Evolutionary conservation across 805 yeast genomes (phyloP).

Genomic region (Suhomyces sp.): DNA sequence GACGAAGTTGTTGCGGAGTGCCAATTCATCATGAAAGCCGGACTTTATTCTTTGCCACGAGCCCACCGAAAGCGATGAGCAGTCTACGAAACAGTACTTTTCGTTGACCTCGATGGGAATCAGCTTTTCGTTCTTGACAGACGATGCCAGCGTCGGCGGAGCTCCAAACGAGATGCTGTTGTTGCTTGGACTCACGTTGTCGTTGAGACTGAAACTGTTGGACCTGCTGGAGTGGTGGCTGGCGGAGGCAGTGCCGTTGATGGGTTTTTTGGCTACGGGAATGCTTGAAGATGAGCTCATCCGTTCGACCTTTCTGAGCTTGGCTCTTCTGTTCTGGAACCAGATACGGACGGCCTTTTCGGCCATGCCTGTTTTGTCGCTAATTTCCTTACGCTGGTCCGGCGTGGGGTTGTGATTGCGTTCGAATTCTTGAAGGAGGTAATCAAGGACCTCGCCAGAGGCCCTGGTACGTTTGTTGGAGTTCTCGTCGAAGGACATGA

Average conservation of each 20-base stretch:
- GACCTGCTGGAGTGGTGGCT: constrained; percentile 24
- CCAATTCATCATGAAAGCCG: constrained; percentile 48
- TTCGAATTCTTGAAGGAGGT: constrained; percentile 66
- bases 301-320: constrained; percentile 64
- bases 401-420: constrained; percentile 75
- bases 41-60: constrained; percentile 77
- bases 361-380: constrained; percentile 74
- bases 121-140: constrained; percentile 3
- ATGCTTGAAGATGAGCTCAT: constrained; percentile 24
- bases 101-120: constrained; percentile 60
- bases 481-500: constrained; percentile 27
- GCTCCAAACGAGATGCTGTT: neutral
- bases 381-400: constrained; percentile 64
- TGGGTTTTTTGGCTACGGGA: constrained; percentile 3
- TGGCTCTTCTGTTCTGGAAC: constrained; percentile 89
- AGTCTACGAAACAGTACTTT: constrained; percentile 66
- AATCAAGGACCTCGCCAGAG: constrained; percentile 74
- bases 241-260: neutral
- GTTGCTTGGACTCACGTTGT: constrained; percentile 1
- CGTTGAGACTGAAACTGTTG: constrained; percentile 17
- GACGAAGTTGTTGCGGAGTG: constrained; percentile 45
- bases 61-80: constrained; percentile 69
- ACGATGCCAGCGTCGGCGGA: constrained; percentile 1
- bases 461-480: constrained; percentile 61
- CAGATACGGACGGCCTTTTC: constrained; percentile 89